A percentile compares a stretch with the other conserved stretches of the same genome.
Conservation (phyloP, 2,329 filamentous ascomycete species). For the Penicillium hesseltinei region DNA sequence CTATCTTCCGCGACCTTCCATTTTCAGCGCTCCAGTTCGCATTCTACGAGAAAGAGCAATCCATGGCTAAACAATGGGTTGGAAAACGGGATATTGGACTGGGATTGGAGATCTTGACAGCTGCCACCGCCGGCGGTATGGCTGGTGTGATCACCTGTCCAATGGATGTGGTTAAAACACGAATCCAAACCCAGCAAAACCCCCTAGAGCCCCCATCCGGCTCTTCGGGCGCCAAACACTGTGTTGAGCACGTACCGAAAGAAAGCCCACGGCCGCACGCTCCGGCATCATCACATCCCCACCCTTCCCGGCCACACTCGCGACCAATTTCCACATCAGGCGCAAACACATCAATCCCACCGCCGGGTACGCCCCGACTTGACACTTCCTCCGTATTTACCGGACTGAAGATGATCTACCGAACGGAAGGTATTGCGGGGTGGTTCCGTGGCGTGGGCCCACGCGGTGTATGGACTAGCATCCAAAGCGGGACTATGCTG, state of each 20-base stretch:
- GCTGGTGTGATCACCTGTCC: slow-evolving; percentile 94
- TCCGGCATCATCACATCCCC: slow-evolving; percentile 20
- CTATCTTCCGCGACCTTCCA: slow-evolving; percentile 86
- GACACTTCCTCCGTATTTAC: slow-evolving; percentile 87
- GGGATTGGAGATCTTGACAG: slow-evolving; percentile 81
- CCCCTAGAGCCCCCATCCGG: slow-evolving; percentile 38
- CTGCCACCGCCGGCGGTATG: slow-evolving; percentile 83
- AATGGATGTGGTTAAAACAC: slow-evolving; percentile 94
- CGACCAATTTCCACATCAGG: slow-evolving; percentile 86
- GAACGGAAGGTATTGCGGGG: slow-evolving; percentile 79
- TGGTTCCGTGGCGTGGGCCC: slow-evolving; percentile 96
- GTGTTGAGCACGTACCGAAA: slow-evolving; percentile 27
- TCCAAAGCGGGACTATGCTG: slow-evolving; percentile 95
- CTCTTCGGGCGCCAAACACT: slow-evolving; percentile 29
- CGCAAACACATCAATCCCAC: slow-evolving; percentile 76
- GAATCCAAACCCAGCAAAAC: slow-evolving; percentile 87
- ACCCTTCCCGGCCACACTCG: slow-evolving; percentile 51
- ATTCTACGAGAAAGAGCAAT: slow-evolving; percentile 94
- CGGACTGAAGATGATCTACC: slow-evolving; percentile 83
- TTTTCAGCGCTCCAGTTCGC: slow-evolving; percentile 97
- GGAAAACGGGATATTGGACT: slow-evolving; percentile 81
- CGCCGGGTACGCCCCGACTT: slow-evolving; percentile 74
- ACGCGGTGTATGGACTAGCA: slow-evolving; percentile 91
- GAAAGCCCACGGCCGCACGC: slow-evolving; percentile 31
- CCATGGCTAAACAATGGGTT: slow-evolving; percentile 74